Evolutionary conservation across 2,329 filamentous ascomycete species (phyloP), one percentile per base, ranked within the genome.

Genomic region (Pseudocercospora fuligena): DNA sequence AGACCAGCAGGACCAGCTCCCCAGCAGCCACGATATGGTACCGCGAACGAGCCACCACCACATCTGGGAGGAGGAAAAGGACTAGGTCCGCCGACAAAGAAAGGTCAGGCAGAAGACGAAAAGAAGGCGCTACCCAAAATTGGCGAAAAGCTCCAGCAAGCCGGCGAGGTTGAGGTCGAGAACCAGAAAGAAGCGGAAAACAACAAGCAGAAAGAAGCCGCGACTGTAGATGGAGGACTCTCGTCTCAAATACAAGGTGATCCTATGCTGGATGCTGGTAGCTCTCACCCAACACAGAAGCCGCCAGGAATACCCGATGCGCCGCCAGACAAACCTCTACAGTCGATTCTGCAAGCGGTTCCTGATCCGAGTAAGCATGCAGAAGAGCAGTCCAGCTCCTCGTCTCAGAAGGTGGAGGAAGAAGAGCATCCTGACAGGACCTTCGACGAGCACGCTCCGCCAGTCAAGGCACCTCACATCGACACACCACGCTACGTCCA

Each of bases 401-500:
- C 58, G 4, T 27, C 63, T 5, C 66, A 67, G 51, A 40, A 46
- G 11, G 3, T 58, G 12, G 47, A 70, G 9, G 66, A 79, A 61
- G 76, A 79, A 61, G 66, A 69, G 43, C 67, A 78, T 51, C 65
- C 66, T 23, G 57, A 64, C 19, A 27, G 63, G n/a, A 63, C 68
- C 27, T 47, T 70, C 29, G 75, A 77, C 46, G 74, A 82, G 27
- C 79, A 81, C 57, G 85, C 86, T 71, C 86, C 87, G 23, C 90
- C 90, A 4, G 60, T 73, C 9, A 75, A 73, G 66, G 72, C 75
- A 1, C 76, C 76, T 12, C 89, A 93, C 76, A 86, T 91, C 76
- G 85, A 88, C 57, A 87, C 92, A 0, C 88, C 92, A 7, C 91
- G 90, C 0, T 96, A 97, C 76, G 89, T 97, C 36, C 95, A 99